Evolutionary conservation across 805 yeast species (phyloP).

Genomic region (Saturnispora saitoi): DNA sequence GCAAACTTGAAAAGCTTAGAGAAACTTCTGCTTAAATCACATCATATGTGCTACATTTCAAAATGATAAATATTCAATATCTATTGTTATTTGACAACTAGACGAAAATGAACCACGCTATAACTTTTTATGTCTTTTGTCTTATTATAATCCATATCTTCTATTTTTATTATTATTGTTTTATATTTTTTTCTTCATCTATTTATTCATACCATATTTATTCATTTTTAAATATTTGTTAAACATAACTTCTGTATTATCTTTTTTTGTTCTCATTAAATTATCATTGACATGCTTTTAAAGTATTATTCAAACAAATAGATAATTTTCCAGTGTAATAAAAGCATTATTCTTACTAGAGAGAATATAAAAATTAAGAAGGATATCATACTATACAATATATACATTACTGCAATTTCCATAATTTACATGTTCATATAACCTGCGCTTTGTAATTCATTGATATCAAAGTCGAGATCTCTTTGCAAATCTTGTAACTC

Average conservation of each 20-base stretch:
- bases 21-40: slow-evolving; percentile 17
- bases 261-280: no score
- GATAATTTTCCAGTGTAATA: no score
- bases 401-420: not conserved
- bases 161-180: not conserved
- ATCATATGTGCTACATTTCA: not conserved
- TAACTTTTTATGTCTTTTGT: no score
- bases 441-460: slow-evolving; percentile 14
- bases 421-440: slow-evolving; percentile 9
- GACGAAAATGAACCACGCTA: no score
- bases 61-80: not conserved
- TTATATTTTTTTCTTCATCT: not conserved
- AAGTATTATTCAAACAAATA: no score
- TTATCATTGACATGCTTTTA: no score
- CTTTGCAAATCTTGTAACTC: slow-evolving; percentile 18
- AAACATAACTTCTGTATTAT: not conserved
- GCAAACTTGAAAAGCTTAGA: slow-evolving; percentile 31
- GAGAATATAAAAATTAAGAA: not conserved
- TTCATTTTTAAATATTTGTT: slow-evolving; percentile 1
- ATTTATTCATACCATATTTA: slow-evolving; percentile 9
- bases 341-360: no score
- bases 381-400: not conserved
- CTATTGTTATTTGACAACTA: no score
- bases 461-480: slow-evolving; percentile 16
- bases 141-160: not conserved